A percentile compares a stretch with the other conserved stretches of the same genome.
Evolutionary conservation across 768 basidiomycete species (phyloP).

Genomic region (Inosperma sp.): DNA sequence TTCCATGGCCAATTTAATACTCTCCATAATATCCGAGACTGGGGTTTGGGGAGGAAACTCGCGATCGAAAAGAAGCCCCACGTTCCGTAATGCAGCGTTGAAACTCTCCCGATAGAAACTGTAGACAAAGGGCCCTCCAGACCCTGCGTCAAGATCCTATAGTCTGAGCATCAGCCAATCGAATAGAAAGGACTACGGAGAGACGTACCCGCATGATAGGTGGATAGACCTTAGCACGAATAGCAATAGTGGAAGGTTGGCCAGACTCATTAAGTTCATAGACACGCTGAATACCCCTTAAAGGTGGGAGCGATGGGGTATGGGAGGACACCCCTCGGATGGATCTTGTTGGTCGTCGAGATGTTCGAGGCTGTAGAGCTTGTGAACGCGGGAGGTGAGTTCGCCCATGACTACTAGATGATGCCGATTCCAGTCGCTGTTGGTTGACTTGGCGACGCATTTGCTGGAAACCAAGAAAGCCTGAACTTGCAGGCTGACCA

Average conservation of each 20-base stretch:
- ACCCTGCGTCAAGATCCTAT: not conserved
- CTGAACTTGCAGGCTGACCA: not conserved
- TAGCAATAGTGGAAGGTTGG: not conserved
- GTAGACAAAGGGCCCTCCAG: not conserved
- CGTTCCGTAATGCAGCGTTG: not conserved
- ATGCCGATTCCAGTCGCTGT: not conserved
- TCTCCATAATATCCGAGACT: not conserved
- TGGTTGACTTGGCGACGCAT: constrained; percentile 1
- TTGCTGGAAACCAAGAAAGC: constrained; percentile 1
- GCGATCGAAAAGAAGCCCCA: constrained; percentile 1
- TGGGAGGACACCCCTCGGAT: not conserved
- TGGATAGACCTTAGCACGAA: not conserved
- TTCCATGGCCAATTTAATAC: not conserved
- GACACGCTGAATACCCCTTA: not conserved
- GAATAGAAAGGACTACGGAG: not conserved
- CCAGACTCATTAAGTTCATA: not conserved
- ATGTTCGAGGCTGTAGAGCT: not conserved
- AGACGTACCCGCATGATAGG: not conserved
- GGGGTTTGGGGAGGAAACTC: not conserved
- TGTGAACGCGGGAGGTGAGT: not conserved
- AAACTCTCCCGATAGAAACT: constrained; percentile 1
- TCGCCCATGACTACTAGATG: not conserved
- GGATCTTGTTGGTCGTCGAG: constrained; percentile 1
- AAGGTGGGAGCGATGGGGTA: not conserved
- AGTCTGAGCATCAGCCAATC: not conserved